Conservation (phyloP, 2,329 filamentous ascomycete genomes). For the Colletotrichum sp. region DNA sequence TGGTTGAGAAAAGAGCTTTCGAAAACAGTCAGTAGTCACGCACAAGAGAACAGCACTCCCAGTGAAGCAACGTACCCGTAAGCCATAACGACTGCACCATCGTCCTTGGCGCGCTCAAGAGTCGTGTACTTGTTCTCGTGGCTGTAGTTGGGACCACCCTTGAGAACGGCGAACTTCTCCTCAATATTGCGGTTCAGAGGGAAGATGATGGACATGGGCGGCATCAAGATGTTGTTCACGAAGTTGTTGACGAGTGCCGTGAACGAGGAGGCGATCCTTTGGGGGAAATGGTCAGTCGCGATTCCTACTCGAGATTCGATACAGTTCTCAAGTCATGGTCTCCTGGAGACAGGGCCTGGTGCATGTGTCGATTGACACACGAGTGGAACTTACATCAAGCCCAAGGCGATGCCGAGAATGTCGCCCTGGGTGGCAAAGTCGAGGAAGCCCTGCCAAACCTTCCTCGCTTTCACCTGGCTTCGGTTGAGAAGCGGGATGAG, state of each 20-base stretch:
- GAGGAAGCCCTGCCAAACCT: slow-evolving; percentile 67
- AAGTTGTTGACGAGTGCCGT: slow-evolving; percentile 75
- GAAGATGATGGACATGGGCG: slow-evolving; percentile 70
- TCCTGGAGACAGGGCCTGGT: neutral
- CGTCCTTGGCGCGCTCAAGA: slow-evolving; percentile 68
- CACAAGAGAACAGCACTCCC: neutral
- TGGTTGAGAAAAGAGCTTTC: slow-evolving; percentile 65
- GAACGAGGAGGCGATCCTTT: slow-evolving; percentile 72
- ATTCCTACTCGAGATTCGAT: neutral
- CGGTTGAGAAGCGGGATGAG: slow-evolving; percentile 44
- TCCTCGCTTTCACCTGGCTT: slow-evolving; percentile 51
- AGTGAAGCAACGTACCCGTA: slow-evolving; percentile 59
- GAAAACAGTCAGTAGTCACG: neutral
- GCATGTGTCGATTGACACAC: neutral
- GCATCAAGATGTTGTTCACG: slow-evolving; percentile 73
- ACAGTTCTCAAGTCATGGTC: neutral
- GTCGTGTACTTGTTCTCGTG: slow-evolving; percentile 69
- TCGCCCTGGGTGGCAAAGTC: slow-evolving; percentile 79
- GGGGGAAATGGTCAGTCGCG: slow-evolving; percentile 5
- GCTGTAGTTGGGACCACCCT: slow-evolving; percentile 58
- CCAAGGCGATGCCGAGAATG: slow-evolving; percentile 77
- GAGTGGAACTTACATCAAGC: slow-evolving; percentile 64
- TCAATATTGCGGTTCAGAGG: slow-evolving; percentile 75
- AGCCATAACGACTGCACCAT: slow-evolving; percentile 75
- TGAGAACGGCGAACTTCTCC: slow-evolving; percentile 74